A percentile compares a stretch with the other conserved stretches of the same genome.
These are phyloP conservation scores for Sechiopsis laciniata DNA, from an alignment of 306 rosid species.

Conservation along the genomic window DNA sequence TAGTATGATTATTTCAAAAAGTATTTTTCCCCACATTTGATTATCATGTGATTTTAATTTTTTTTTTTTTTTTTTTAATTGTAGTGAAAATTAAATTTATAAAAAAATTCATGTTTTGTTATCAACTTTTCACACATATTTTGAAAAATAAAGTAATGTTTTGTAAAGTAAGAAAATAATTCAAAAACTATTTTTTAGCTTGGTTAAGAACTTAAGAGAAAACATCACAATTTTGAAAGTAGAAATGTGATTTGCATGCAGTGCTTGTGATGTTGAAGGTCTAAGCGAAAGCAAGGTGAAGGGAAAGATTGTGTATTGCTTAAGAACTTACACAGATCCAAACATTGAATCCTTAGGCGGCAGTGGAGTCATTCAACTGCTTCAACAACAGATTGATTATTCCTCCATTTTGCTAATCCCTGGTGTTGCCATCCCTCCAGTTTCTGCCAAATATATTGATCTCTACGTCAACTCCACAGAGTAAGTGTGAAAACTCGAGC, in stretches of 20 bases:
- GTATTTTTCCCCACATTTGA: too few species aligned
- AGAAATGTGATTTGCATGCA: conserved; percentile 7
- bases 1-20: too few species aligned
- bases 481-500: conserved; percentile 28
- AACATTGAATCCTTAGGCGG: conserved; percentile 46
- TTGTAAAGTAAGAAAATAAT: too few species aligned
- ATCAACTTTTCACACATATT: too few species aligned
- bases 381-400: conserved; percentile 31
- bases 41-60: too few species aligned
- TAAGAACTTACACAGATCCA: conserved; percentile 37
- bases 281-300: conserved; percentile 44
- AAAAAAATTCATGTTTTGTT: too few species aligned
- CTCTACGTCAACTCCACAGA: conserved; percentile 64
- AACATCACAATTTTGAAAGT: too few species aligned
- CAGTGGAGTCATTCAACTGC: conserved; percentile 48
- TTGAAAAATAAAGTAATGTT: too few species aligned
- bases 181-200: too few species aligned
- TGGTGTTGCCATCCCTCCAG: conserved; percentile 25
- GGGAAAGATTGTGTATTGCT: conserved; percentile 68
- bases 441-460: conserved; percentile 27
- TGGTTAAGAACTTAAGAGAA: too few species aligned
- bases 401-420: conserved; percentile 31
- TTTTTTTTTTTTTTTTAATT: too few species aligned
- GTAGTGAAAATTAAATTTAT: too few species aligned
- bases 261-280: conserved; percentile 62